Percentiles rank a stretch among this genome's conserved stretches.
phyloP scores from a whole-genome alignment of 495 filamentous ascomycete species.

The Rhizodiscina lignyota region DNA sequence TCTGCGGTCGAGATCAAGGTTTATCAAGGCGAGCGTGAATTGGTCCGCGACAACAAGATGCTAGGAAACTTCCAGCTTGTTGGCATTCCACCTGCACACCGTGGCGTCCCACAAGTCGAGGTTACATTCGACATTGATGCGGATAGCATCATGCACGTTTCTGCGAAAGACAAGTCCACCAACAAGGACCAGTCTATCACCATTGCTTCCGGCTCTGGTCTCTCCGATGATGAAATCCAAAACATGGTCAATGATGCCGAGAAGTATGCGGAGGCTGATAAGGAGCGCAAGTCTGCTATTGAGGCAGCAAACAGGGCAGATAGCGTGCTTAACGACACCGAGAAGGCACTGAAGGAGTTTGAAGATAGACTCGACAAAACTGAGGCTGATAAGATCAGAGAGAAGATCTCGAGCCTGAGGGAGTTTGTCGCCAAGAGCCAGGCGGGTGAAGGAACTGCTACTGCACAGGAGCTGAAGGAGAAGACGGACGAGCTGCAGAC shows the following conservation, averaged over 20 bases:
- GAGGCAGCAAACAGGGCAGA: conserved; percentile 95
- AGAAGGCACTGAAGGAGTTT: conserved; percentile 95
- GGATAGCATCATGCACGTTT: conserved; percentile 96
- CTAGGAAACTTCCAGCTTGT: conserved; percentile 99
- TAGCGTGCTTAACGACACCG: conserved; percentile 89
- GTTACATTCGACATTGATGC: conserved; percentile 99
- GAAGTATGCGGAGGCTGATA: conserved; percentile 87
- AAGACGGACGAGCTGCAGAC: conserved; percentile 97
- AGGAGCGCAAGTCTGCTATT: conserved; percentile 90
- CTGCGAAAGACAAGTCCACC: conserved; percentile 98
- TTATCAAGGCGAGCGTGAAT: conserved; percentile 99
- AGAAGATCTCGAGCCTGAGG: conserved; percentile 81
- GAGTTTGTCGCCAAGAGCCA: conserved; percentile 92
- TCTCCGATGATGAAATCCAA: conserved; percentile 87
- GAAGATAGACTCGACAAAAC: conserved; percentile 92
- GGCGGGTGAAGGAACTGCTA: conserved; percentile 70
- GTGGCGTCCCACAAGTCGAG: conserved; percentile 94
- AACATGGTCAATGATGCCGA: conserved; percentile 95
- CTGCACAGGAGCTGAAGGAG: conserved; percentile 83
- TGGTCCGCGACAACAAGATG: conserved; percentile 97
- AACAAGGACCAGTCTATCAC: conserved; percentile 99
- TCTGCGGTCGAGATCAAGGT: conserved; percentile 99
- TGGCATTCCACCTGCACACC: conserved; percentile 92
- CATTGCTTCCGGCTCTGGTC: conserved; percentile 91
- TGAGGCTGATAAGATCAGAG: conserved; percentile 77